Evolutionary conservation across 2,329 filamentous ascomycete species (phyloP), one percentile per base, ranked within the genome.

Genomic region (Monilinia polystroma): DNA sequence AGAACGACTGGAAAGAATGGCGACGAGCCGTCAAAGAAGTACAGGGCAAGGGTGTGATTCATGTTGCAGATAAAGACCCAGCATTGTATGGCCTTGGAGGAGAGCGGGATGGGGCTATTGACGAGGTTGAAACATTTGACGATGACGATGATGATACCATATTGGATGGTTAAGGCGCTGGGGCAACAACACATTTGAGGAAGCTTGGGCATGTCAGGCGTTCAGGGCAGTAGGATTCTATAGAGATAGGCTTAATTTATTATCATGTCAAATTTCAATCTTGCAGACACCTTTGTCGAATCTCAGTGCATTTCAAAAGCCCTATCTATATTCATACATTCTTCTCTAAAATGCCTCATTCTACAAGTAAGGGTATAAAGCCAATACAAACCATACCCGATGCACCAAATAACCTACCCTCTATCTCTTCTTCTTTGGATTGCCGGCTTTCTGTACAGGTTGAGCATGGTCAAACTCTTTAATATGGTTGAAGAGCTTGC

Each of bases 51-150:
- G 83, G 88, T 8, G 91, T 99, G 63, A 90, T 98, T 59, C 91
- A 94, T 72, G 87, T 98, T 38, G 87, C 92, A 38, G 89, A 92
- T 65, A 82, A 82, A 60, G 89, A 93, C 72, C 86, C 87, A 0
- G 79, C 84, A 52, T 75, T 81, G 3, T 80, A 84, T 67, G 83
- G 84, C 2, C 78, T 81, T 60, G 78, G 76, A 3, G 79, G 79
- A 12, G 91, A 90, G 71, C 82, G 91, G 65, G 85, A 87, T 45
- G 87, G 85, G 47, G 92, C 92, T 0, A 86, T 98, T 65, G 92
- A 97, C 71, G 93, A 97, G 74, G 94, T 99, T 4, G 91, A 97
- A 77, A 89, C 87, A 3, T 84, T 97, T 75, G 95, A 96, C 75
- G 86, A 88, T 57, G 82, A 84, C 56, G 80, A 82, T 62, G 76